Evolutionary conservation across 2,329 filamentous ascomycete genomes (phyloP).

Genomic region (Ascochyta pisi): DNA sequence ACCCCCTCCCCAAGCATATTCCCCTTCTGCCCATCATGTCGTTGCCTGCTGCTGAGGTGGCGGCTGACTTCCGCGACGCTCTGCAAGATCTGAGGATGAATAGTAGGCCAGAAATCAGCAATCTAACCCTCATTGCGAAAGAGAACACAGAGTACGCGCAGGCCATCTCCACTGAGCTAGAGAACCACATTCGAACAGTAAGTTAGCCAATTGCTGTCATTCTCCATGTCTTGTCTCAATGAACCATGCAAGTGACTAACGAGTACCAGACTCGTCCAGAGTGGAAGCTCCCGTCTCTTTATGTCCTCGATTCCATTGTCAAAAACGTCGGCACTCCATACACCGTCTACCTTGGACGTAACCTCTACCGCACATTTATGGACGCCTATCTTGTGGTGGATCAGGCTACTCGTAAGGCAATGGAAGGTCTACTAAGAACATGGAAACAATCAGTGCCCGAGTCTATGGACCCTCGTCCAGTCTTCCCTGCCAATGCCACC

Average conservation of each 20-base stretch:
- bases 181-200: conserved; percentile 95
- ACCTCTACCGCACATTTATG: conserved; percentile 95
- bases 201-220: conserved; percentile 51
- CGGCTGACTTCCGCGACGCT: conserved; percentile 92
- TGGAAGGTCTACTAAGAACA: conserved; percentile 97
- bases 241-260: conserved; percentile 21
- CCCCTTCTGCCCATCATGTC: conserved; percentile 64
- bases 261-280: conserved; percentile 78
- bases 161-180: conserved; percentile 86
- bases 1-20: conserved; percentile 24
- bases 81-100: conserved; percentile 91
- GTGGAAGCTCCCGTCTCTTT: conserved; percentile 93
- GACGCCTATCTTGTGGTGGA: conserved; percentile 93
- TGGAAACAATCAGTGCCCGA: conserved; percentile 98
- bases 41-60: conserved; percentile 80
- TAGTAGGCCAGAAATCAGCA: conserved; percentile 94
- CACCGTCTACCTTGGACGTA: conserved; percentile 90
- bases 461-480: conserved; percentile 88
- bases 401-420: conserved; percentile 79
- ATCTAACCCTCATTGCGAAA: conserved; percentile 94
- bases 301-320: conserved; percentile 96
- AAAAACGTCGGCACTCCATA: conserved; percentile 99
- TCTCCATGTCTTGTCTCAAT: conserved; percentile 48
- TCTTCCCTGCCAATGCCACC: conserved; percentile 87
- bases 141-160: conserved; percentile 96